Evolutionary conservation across 139 green algal genomes (phyloP).

Genomic region (Volvox africanus): DNA sequence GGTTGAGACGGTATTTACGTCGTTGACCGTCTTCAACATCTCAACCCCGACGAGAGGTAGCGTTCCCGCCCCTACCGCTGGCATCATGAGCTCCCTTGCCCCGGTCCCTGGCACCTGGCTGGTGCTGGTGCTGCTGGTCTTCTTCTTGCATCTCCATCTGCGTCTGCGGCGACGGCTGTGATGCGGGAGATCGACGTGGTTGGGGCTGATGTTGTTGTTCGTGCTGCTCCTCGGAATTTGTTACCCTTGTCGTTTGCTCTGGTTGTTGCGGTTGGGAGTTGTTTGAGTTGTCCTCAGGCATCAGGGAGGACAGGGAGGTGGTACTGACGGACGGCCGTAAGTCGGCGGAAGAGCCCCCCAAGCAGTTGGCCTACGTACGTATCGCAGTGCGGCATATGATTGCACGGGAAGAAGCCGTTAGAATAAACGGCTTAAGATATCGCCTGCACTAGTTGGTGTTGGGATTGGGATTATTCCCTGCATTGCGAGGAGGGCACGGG

Average conservation of each 20-base stretch:
- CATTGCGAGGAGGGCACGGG: no score
- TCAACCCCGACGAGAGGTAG: neutral
- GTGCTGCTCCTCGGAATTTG: neutral
- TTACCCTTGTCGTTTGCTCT: neutral
- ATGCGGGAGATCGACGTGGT: neutral
- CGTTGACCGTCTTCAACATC: no score
- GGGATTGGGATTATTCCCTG: no score
- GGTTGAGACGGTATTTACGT: no score
- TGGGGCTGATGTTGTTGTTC: neutral
- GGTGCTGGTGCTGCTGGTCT: no score
- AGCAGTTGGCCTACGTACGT: conserved; percentile 9
- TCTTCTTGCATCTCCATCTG: no score
- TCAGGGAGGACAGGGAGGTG: neutral
- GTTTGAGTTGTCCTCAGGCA: neutral
- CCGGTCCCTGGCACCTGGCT: neutral
- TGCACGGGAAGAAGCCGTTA: no score
- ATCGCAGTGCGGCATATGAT: no score
- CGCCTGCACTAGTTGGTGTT: no score
- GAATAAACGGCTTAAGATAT: no score
- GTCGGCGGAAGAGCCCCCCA: conserved; percentile 2
- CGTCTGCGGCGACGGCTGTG: no score
- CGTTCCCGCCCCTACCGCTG: neutral
- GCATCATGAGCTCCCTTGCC: no score
- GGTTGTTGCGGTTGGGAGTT: neutral
- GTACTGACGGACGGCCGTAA: conserved; percentile 21